These are phyloP conservation scores for Komagataella pastoris DNA, from an alignment of 805 yeast genomes.

Conservation along the genomic window DNA sequence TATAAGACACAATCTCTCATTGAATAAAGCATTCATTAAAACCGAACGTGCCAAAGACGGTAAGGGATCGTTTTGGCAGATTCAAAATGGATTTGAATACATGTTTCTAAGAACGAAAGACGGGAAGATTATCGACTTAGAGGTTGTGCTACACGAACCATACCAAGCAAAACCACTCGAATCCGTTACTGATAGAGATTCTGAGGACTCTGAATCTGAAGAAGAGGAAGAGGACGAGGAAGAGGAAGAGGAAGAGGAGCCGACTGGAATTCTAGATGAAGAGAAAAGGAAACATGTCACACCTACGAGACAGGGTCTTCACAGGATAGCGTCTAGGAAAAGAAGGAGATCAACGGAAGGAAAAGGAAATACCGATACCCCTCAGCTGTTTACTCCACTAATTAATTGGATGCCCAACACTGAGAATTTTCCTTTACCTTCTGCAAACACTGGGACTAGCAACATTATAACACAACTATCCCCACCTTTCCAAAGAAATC, in stretches of 20 bases:
- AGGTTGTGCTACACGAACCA: neutral
- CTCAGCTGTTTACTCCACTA: neutral
- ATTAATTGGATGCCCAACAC: neutral
- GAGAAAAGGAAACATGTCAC: neutral
- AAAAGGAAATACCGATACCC: neutral
- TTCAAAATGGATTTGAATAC: slow-evolving; percentile 70
- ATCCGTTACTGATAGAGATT: neutral
- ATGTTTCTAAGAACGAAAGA: slow-evolving; percentile 59
- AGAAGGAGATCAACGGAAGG: slow-evolving; percentile 1
- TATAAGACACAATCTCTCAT: slow-evolving; percentile 83
- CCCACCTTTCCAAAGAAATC: neutral
- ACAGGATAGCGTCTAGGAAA: slow-evolving; percentile 1
- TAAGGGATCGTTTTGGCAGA: slow-evolving; percentile 89
- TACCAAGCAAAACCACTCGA: neutral
- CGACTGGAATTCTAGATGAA: neutral
- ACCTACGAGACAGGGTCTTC: neutral
- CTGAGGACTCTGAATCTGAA: neutral
- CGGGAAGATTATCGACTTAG: slow-evolving; percentile 20
- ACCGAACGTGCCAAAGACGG: slow-evolving; percentile 86
- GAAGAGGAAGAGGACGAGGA: neutral
- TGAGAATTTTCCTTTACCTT: neutral
- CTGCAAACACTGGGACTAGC: neutral
- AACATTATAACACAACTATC: neutral
- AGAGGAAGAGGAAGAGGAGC: neutral
- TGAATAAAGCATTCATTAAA: slow-evolving; percentile 87